These are phyloP conservation scores for Scedosporium apiospermum DNA, from an alignment of 2,329 filamentous ascomycete genomes.

Conservation along the genomic window DNA sequence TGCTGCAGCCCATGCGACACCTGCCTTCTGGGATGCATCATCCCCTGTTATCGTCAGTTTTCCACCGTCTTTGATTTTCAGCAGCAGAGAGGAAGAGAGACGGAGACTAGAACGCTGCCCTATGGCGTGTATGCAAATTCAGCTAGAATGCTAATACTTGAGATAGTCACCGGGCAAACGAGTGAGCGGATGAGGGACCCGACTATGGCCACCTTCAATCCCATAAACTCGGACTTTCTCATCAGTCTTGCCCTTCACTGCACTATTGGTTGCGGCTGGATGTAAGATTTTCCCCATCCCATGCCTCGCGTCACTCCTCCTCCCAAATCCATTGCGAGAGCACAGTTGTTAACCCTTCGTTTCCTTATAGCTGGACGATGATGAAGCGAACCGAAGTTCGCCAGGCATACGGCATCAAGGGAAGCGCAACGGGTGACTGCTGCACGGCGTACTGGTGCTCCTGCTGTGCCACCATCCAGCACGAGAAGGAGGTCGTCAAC, in stretches of 20 bases:
- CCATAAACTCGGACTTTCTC: constrained; percentile 30
- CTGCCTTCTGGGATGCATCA: constrained; percentile 27
- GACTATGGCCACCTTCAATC: constrained; percentile 26
- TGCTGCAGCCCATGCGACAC: constrained; percentile 27
- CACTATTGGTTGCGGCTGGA: constrained; percentile 31
- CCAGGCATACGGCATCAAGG: constrained; percentile 42
- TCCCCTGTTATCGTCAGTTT: constrained; percentile 34
- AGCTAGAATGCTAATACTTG: background rate
- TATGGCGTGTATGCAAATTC: background rate
- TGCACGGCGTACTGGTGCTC: constrained; percentile 43
- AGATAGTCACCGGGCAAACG: constrained; percentile 32
- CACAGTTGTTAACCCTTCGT: constrained; percentile 1
- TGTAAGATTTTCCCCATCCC: constrained; percentile 22
- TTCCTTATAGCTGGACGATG: constrained; percentile 30
- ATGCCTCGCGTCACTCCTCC: background rate
- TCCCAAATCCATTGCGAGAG: background rate
- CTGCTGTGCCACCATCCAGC: constrained; percentile 48
- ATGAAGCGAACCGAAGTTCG: constrained; percentile 45
- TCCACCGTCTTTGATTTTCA: background rate
- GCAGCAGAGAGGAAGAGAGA: background rate
- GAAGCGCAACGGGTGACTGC: constrained; percentile 38
- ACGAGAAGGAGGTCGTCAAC: constrained; percentile 42
- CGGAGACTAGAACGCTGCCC: background rate
- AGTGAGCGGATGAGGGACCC: constrained; percentile 34
- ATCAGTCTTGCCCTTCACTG: constrained; percentile 27